Evolutionary conservation across 257 asterid species (phyloP), one percentile per base, ranked within the genome.

Genomic region (Perilla frutescens): DNA sequence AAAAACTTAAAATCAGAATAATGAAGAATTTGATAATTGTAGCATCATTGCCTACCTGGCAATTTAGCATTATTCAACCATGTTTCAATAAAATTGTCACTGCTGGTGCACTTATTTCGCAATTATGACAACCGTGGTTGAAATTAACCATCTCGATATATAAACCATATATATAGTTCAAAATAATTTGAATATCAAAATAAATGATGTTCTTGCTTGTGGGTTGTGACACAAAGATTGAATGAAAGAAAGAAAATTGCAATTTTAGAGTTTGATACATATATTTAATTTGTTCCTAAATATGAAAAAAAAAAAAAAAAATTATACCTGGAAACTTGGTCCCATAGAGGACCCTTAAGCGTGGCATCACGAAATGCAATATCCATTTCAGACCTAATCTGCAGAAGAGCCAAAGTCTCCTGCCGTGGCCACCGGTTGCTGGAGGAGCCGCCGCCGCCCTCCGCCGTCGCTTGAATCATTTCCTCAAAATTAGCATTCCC

Each of bases 371-470:
- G 81, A 60, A 82, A 82, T 47, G 70, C 82, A 7, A 77, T 43
- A 70, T 82, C 86, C 86, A 82, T 82, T 15, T 82, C 84, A 29
- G 84, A 82, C 79, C 84, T 69, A 73, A 82, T 72, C 68, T 70
- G 74, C 3, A 82, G 48, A 37, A 82, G 72, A 3, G 84, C 84
- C 80, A 82, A 68, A 0, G 86, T 82, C 75, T 82, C 86, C 66
- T 82, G 84, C 34, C 84, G 68, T 20, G 86, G 86, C 86, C 86
- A 82, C 73, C 84, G 71, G 65, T 76, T 82, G 12, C 81, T 81
- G 13, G 82, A 61, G 31, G 76, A 47, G 12, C 75, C 78, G 4
- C 86, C 77, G 2, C 26, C 71, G 12, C 48, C 78, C 7, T 26
- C 82, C 74, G 71, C 76, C 66, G 75, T 47, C 45, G 67, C 78